Evolutionary conservation across 2,329 filamentous ascomycete genomes (phyloP).

Genomic region (Zymoseptoria crescenta): DNA sequence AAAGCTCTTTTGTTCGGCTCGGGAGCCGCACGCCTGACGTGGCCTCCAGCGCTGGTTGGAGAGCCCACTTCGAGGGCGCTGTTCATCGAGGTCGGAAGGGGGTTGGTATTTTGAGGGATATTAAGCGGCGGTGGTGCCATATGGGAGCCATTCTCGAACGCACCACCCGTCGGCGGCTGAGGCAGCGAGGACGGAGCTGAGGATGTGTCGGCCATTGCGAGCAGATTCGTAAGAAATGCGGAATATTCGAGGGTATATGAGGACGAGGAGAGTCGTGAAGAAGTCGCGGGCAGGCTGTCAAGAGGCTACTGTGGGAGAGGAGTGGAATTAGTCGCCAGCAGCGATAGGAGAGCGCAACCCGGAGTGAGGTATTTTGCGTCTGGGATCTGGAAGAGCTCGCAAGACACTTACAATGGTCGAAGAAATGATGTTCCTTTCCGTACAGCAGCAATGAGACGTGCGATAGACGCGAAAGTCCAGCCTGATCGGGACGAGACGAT

Average conservation of each 20-base stretch:
- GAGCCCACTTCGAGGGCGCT: conserved; percentile 64
- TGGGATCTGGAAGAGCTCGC: neutral
- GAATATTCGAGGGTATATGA: conserved; percentile 22
- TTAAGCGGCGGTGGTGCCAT: conserved; percentile 72
- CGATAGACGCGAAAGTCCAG: neutral
- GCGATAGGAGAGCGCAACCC: conserved; percentile 4
- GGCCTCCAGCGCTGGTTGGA: conserved; percentile 71
- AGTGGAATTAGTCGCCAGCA: conserved; percentile 14
- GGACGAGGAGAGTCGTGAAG: conserved; percentile 25
- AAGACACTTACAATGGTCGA: neutral
- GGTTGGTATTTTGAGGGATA: conserved; percentile 96
- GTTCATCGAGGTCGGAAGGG: conserved; percentile 84
- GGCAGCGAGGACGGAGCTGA: conserved; percentile 60
- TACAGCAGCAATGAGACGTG: neutral
- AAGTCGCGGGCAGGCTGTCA: conserved; percentile 1
- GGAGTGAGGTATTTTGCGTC: conserved; percentile 5
- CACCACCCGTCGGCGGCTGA: conserved; percentile 58
- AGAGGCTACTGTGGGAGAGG: conserved; percentile 4
- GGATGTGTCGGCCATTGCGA: conserved; percentile 68
- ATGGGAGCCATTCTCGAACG: conserved; percentile 70
- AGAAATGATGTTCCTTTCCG: neutral
- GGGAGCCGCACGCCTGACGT: conserved; percentile 80
- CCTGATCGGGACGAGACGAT: neutral
- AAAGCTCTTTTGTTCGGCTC: conserved; percentile 98
- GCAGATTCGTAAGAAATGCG: conserved; percentile 23